Conservation (phyloP, 2,329 filamentous ascomycete species). For the Fusarium albidum region DNA sequence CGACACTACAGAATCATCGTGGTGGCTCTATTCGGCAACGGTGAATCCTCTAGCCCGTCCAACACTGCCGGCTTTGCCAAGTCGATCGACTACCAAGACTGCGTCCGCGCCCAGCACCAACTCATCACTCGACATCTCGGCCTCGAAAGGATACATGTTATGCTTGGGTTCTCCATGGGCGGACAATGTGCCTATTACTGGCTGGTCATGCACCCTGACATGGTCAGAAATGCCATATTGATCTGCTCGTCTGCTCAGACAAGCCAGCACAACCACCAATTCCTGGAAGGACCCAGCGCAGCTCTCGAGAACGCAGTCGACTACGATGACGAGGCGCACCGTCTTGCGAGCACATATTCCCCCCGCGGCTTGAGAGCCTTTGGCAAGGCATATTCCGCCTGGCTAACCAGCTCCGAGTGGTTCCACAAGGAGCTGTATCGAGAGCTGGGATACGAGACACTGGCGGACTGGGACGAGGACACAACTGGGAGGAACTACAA, state of each 20-base stretch:
- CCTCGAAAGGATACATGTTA: conserved; percentile 47
- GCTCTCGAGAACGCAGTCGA: conserved; percentile 52
- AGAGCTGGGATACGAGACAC: conserved; percentile 44
- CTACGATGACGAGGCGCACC: conserved; percentile 43
- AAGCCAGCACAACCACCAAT: conserved; percentile 56
- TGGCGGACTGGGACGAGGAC: conserved; percentile 47
- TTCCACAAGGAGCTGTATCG: conserved; percentile 52
- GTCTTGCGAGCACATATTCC: neutral
- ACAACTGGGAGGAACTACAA: conserved; percentile 44
- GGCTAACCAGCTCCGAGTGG: conserved; percentile 56
- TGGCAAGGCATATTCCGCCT: conserved; percentile 55
- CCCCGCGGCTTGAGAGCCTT: conserved; percentile 51
- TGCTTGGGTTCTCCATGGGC: conserved; percentile 60
- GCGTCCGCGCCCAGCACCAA: conserved; percentile 51
- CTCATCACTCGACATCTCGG: conserved; percentile 48
- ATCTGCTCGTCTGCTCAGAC: conserved; percentile 57
- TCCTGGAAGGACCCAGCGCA: conserved; percentile 55
- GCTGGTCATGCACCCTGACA: conserved; percentile 52
- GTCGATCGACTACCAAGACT: conserved; percentile 52
- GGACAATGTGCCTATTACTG: conserved; percentile 58
- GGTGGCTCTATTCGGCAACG: conserved; percentile 56
- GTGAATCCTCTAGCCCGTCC: conserved; percentile 57
- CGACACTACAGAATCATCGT: conserved; percentile 55
- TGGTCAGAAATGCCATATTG: conserved; percentile 49
- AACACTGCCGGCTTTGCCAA: conserved; percentile 51